phyloP scores from a whole-genome alignment of 2,329 filamentous ascomycete species.

The Aspergillus clavatus region DNA sequence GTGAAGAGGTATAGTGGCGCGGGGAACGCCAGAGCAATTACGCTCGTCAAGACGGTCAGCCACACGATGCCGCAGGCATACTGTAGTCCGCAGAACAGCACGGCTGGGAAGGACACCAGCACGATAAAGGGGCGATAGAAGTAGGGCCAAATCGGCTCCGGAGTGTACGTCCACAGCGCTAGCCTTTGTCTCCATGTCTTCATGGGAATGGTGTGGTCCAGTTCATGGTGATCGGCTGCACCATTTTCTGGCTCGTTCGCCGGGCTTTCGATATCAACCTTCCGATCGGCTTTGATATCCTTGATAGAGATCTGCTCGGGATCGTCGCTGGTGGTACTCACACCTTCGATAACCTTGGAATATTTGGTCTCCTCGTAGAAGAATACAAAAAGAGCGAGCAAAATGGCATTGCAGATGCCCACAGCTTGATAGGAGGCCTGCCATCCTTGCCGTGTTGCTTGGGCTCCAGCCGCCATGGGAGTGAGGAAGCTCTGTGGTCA shows the following conservation, averaged over 20 bases:
- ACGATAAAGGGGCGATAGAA: slow-evolving; percentile 30
- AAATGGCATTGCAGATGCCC: slow-evolving; percentile 27
- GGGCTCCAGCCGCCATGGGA: slow-evolving; percentile 31
- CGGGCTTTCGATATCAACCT: slow-evolving; percentile 6
- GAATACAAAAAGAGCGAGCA: slow-evolving; percentile 29
- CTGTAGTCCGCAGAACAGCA: slow-evolving; percentile 38
- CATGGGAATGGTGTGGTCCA: slow-evolving; percentile 25
- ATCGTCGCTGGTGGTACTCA: not conserved
- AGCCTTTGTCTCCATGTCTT: slow-evolving; percentile 25
- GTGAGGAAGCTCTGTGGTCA: slow-evolving; percentile 30
- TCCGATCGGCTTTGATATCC: slow-evolving; percentile 2
- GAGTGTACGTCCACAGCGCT: slow-evolving; percentile 20
- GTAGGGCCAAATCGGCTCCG: slow-evolving; percentile 27
- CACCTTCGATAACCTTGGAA: slow-evolving; percentile 14
- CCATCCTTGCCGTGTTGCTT: slow-evolving; percentile 33
- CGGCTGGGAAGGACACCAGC: slow-evolving; percentile 34
- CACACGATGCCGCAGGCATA: slow-evolving; percentile 38
- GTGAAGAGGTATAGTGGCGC: slow-evolving; percentile 31
- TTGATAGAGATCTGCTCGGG: not conserved
- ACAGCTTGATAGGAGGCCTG: slow-evolving; percentile 34
- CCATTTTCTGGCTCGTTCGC: slow-evolving; percentile 2
- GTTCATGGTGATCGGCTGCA: slow-evolving; percentile 14
- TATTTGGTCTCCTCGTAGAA: slow-evolving; percentile 39
- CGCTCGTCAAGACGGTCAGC: slow-evolving; percentile 29
- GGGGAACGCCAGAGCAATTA: slow-evolving; percentile 35